These are phyloP conservation scores for Aspergillus sp. DNA, from an alignment of 2,329 filamentous ascomycete species.

Conservation along the genomic window DNA sequence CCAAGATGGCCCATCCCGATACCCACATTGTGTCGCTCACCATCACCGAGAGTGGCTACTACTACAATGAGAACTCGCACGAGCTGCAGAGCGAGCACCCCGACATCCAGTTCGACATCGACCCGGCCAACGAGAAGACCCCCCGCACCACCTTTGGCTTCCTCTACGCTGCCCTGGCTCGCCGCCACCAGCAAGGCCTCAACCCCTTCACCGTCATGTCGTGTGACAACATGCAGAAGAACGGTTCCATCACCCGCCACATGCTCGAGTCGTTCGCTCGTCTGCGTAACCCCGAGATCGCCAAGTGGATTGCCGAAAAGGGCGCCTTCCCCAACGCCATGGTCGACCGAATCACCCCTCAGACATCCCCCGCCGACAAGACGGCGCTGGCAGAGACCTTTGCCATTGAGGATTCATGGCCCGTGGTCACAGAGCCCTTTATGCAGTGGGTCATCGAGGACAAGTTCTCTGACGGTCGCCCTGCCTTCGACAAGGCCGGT, in stretches of 20 bases:
- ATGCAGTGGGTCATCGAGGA: constrained; percentile 56
- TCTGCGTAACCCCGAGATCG: constrained; percentile 43
- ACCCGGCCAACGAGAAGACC: constrained; percentile 35
- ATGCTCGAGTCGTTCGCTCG: constrained; percentile 51
- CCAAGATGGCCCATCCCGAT: constrained; percentile 52
- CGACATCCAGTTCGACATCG: constrained; percentile 47
- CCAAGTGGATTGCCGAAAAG: constrained; percentile 46
- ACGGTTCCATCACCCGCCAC: constrained; percentile 49
- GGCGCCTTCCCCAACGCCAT: constrained; percentile 52
- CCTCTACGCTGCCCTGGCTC: constrained; percentile 48
- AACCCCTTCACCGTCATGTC: constrained; percentile 53
- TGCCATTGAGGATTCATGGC: constrained; percentile 49
- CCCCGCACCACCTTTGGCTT: constrained; percentile 50
- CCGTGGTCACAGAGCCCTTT: constrained; percentile 53
- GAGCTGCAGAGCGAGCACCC: constrained; percentile 45
- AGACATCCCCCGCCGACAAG: constrained; percentile 45
- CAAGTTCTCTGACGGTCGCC: constrained; percentile 48
- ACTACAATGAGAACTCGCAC: constrained; percentile 56
- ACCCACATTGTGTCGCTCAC: constrained; percentile 53
- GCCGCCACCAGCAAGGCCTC: constrained; percentile 43
- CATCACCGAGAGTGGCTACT: constrained; percentile 55
- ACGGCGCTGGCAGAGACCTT: constrained; percentile 40
- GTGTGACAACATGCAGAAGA: constrained; percentile 56
- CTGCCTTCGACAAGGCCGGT: constrained; percentile 49
- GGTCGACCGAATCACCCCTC: constrained; percentile 54